phyloP scores from a whole-genome alignment of 306 rosid species.

The Quercus bicolor region DNA sequence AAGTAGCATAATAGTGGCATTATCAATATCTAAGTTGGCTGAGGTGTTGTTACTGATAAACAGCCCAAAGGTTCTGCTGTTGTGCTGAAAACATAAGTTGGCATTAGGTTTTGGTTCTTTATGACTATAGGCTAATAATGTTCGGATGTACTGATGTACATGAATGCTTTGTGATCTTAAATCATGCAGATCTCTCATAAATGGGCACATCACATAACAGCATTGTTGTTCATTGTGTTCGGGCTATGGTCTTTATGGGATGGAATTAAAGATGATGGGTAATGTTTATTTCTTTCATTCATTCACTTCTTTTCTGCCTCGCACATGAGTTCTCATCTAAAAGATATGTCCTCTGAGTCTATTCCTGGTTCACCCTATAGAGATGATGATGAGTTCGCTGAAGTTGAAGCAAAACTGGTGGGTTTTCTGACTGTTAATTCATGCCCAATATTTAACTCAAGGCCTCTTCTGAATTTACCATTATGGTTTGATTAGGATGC shows the following conservation, averaged over 20 bases:
- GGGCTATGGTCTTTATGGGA: slow-evolving; percentile 95
- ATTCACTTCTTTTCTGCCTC: slow-evolving; percentile 10
- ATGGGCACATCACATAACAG: slow-evolving; percentile 83
- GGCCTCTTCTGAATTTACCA: slow-evolving; percentile 23
- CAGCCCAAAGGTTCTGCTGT: neutral
- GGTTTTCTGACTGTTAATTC: slow-evolving; percentile 19
- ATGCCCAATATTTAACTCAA: slow-evolving; percentile 5
- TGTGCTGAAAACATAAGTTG: neutral
- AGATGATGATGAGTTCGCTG: slow-evolving; percentile 80
- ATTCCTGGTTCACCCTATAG: slow-evolving; percentile 42
- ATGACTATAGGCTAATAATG: neutral
- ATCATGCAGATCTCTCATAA: slow-evolving; percentile 70
- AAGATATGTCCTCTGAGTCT: slow-evolving; percentile 1
- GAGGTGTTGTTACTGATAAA: neutral
- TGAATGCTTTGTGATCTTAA: slow-evolving; percentile 3
- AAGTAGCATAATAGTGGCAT: neutral
- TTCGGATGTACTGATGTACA: neutral
- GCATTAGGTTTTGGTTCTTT: neutral
- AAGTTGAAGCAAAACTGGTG: slow-evolving; percentile 93
- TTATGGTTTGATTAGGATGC: slow-evolving; percentile 43
- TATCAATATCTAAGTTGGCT: neutral
- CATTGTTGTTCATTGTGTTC: slow-evolving; percentile 74
- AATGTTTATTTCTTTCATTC: slow-evolving; percentile 21
- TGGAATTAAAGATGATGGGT: slow-evolving; percentile 71
- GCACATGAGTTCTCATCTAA: neutral